Base-by-base conservation (phyloP, 2,329 filamentous ascomycete species). In the Phialophora chinensis region DNA sequence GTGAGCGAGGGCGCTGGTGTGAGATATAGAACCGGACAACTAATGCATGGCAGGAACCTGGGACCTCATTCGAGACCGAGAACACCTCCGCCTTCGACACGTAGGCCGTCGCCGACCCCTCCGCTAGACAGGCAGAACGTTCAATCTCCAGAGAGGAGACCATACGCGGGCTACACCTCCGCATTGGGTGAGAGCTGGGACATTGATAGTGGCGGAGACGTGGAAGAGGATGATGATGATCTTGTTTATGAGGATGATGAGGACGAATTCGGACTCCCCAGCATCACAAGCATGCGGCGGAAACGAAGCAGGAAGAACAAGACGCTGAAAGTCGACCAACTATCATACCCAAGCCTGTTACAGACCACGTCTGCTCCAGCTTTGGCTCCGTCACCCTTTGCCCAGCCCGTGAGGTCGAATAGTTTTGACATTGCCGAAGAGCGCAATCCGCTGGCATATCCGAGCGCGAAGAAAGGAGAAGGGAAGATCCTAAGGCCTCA, bases 401-500 rank as follows among this genome's bases (percentile, higher is more conserved):
- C 65, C 2, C 33, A 31, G 6, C 64, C 67, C 70, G 84, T 87
- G 61, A 88, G 90, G 66, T 91, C 92, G 29, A 90, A 96, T 79
- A 97, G 93, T 79, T 91, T 91, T 69, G 94, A 98, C 77, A 97
- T 98, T 76, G 93, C 93, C 20, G 91, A 96, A 74, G 93, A 97
- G 79, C 87, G 94, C 68, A 92, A 91, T 27, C 83, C 90, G 47
- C 88, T 92, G 14, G 88, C 87, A 68, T 98, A 98, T 75, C 94
- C 94, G 31, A 90, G 91, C 73, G 88, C 93, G 2, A 94, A 93
- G 79, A 96, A 93, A 79, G 89, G 86, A 69, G 93, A 97, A 76
- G 94, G 92, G 31, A 99, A 99, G 83, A 98, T 98, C 66, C 82
- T 99, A 25, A 88, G 95, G 69, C 95, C 95, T 60, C 95, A 99